phyloP scores from a whole-genome alignment of 352 stramenopile genomes.

The Phytopythium ostracodes region DNA sequence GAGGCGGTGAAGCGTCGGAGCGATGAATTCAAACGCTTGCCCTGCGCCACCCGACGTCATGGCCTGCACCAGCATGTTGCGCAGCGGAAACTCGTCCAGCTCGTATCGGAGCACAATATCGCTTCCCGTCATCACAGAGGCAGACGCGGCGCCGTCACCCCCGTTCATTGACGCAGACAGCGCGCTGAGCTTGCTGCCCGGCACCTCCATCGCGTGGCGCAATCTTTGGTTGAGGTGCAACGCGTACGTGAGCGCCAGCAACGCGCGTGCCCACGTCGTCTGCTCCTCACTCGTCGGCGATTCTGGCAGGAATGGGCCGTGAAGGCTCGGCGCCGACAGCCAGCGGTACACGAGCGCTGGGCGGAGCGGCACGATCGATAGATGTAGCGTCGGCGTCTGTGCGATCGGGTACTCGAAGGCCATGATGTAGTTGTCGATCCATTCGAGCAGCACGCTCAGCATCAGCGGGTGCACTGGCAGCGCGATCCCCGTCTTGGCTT shows the following conservation, averaged over 20 bases:
- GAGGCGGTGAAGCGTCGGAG: constrained; percentile 43
- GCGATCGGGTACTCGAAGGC: constrained; percentile 69
- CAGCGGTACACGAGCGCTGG: constrained; percentile 33
- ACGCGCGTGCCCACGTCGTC: constrained; percentile 30
- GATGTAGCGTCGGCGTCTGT: constrained; percentile 46
- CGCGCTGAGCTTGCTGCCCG: constrained; percentile 49
- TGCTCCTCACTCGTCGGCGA: constrained; percentile 10
- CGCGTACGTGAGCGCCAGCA: constrained; percentile 48
- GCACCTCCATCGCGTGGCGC: constrained; percentile 43
- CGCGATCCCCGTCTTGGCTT: constrained; percentile 4
- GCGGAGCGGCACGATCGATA: constrained; percentile 58
- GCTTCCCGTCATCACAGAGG: constrained; percentile 10
- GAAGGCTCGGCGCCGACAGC: constrained; percentile 25
- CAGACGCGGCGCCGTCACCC: neutral
- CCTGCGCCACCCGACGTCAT: constrained; percentile 27
- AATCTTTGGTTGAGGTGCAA: constrained; percentile 70
- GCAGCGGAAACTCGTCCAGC: constrained; percentile 31
- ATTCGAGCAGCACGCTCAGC: constrained; percentile 52
- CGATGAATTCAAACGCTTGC: constrained; percentile 46
- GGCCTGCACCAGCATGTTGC: constrained; percentile 40
- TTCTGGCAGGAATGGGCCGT: neutral
- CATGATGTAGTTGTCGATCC: constrained; percentile 75
- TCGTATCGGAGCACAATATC: constrained; percentile 62
- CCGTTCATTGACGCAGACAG: constrained; percentile 24
- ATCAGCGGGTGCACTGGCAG: constrained; percentile 55